Base-by-base conservation (phyloP, 331 rosid genomes). In the Quercus tomentella region DNA sequence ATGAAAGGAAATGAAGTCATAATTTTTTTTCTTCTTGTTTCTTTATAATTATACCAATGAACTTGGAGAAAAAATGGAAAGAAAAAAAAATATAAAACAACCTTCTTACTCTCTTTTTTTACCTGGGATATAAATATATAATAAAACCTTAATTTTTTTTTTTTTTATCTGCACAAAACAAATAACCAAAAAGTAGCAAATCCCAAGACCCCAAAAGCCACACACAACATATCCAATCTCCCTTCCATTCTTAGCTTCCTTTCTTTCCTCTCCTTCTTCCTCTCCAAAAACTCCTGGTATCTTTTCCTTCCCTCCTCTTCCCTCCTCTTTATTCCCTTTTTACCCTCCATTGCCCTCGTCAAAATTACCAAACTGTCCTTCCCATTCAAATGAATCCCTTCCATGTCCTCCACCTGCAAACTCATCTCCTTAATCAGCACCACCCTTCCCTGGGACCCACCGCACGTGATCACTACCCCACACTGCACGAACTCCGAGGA, bases 351-450 rank as follows among this genome's bases (percentile, higher is more conserved):
- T 0, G 84, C 89, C 37, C 86, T 84, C 58, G 75, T 79, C 31
- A 92, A 72, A 82, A 84, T 92, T 20, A 77, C 95, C 94, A 94
- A 81, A 89, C 94, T 86, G 0, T 88, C 95, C 94, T 77, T 85
- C 56, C 98, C 98, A 20, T 86, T 87, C 58, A 94, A 22, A 0
- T 83, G 77, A 76, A 17, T 85, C n/a, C 92, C 98, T 0, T 94
- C 98, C 92, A 92, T 82, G 80, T 94, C 94, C 91, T 92, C 95
- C 81, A 84, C 74, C 76, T 86, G 87, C 78, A 92, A 51, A 76
- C 92, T 87, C 77, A 69, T 91, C 80, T 94, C 98, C 87, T 91
- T 89, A 86, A 92, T 91, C 79, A 84, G 88, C 84, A 92, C 41
- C 63, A 80, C 87, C 81, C 81, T 85, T 54, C 87, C 88, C 57